Percentiles rank a stretch among this genome's conserved stretches.
phyloP scores from a whole-genome alignment of 2,329 filamentous ascomycete species.

The Dichotomopilus funicola region DNA sequence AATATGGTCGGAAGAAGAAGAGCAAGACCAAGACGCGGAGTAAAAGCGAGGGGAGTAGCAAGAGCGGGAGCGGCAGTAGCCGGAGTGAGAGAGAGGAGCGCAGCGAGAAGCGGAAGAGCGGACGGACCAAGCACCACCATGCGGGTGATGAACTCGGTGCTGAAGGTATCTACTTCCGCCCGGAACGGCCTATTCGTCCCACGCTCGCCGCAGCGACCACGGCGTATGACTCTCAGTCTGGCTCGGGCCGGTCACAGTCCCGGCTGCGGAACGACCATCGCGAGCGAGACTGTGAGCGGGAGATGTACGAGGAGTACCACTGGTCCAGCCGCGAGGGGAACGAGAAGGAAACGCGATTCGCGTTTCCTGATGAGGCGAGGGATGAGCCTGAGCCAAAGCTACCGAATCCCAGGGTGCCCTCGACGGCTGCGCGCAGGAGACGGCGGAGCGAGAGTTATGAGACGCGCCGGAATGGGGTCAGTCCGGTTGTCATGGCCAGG shows the following conservation, averaged over 20 bases:
- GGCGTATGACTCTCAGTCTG: background rate
- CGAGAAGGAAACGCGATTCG: background rate
- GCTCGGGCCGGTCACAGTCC: background rate
- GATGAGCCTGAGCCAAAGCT: background rate
- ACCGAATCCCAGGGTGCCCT: constrained; percentile 1
- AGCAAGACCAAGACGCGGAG: no score
- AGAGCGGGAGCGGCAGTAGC: no score
- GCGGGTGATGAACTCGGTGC: no score
- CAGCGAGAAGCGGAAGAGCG: no score
- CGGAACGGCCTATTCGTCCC: background rate
- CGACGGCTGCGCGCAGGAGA: constrained; percentile 4
- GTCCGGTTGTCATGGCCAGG: background rate
- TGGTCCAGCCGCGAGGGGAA: no score
- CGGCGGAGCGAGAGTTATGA: constrained; percentile 13
- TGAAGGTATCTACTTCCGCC: no score
- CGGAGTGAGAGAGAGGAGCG: no score
- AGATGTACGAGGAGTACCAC: background rate
- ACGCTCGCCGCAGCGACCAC: no score
- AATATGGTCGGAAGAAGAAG: background rate
- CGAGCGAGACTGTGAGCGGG: background rate
- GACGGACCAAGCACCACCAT: no score
- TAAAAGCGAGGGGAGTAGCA: constrained; percentile 5
- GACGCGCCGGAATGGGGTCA: background rate
- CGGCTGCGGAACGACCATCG: no score
- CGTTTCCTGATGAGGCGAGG: constrained; percentile 4